Evolutionary conservation across 164 flowering plant genomes (phyloP).

Genomic region (Aristolochia fimbriata): DNA sequence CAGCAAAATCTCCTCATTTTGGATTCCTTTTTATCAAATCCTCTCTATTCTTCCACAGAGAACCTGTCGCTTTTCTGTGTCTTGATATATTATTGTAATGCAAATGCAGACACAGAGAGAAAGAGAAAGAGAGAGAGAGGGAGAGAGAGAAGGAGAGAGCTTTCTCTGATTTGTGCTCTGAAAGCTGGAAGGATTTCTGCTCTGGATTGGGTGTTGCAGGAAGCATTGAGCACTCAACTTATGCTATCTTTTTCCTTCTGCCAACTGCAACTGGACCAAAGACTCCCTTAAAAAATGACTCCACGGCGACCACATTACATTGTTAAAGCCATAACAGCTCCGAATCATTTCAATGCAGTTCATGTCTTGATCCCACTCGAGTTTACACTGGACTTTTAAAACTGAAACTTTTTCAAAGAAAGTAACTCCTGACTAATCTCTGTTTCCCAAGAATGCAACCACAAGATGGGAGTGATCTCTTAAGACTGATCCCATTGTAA

Average conservation of each 20-base stretch:
- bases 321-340: no score
- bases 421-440: no score
- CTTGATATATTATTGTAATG: background rate
- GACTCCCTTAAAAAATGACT: no score
- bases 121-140: background rate
- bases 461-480: no score
- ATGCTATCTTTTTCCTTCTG: slow-evolving; percentile 1
- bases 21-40: background rate
- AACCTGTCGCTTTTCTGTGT: background rate
- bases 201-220: background rate
- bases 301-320: no score
- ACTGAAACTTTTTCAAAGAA: no score
- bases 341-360: no score
- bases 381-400: no score
- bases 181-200: slow-evolving; percentile 3
- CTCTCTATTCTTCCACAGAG: background rate
- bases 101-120: background rate
- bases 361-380: no score
- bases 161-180: background rate
- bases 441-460: no score
- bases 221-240: background rate
- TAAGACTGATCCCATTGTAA: no score
- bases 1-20: slow-evolving; percentile 5
- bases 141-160: slow-evolving; percentile 2
- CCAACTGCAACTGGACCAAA: background rate